Percentiles rank a stretch among this genome's conserved stretches.
Conservation (phyloP, 371 early-diverging fungal genomes). For the Mucor indicus region DNA sequence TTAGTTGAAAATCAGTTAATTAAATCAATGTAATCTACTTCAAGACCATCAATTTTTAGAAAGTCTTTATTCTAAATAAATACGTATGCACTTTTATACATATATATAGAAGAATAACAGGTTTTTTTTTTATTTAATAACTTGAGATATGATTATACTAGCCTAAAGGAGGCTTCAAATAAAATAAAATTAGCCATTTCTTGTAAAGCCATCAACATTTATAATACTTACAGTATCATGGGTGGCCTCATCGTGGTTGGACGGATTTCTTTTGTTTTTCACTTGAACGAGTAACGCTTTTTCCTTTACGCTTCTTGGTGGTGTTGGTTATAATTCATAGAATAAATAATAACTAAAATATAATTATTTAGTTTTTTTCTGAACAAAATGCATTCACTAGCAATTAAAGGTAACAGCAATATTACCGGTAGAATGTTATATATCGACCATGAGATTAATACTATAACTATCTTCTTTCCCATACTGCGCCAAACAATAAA, state of each 20-base stretch:
- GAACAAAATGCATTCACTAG: slow-evolving; percentile 4
- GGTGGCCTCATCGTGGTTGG: background rate
- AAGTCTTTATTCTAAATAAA: background rate
- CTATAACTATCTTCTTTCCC: background rate
- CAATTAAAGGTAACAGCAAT: slow-evolving; percentile 4
- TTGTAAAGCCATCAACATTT: slow-evolving; percentile 1
- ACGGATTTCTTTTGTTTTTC: slow-evolving; percentile 1
- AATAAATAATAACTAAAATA: too few species aligned
- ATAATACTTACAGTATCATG: slow-evolving; percentile 2
- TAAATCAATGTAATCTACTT: slow-evolving; percentile 1
- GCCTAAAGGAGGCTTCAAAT: background rate
- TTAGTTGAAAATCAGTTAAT: slow-evolving; percentile 1
- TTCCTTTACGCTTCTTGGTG: background rate
- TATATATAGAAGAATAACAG: background rate
- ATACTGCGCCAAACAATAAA: slow-evolving; percentile 1
- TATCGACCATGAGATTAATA: background rate
- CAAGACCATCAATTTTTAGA: background rate
- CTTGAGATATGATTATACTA: background rate
- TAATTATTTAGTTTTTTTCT: slow-evolving; percentile 1
- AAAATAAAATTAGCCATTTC: slow-evolving; percentile 1
- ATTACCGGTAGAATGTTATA: slow-evolving; percentile 2
- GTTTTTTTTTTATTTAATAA: background rate
- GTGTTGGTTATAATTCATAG: background rate
- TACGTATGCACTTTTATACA: background rate
- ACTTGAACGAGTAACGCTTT: background rate